Evolutionary conservation across 148 eudicot genomes (phyloP), one percentile per base, ranked within the genome.

Genomic region (Rheum nobile): DNA sequence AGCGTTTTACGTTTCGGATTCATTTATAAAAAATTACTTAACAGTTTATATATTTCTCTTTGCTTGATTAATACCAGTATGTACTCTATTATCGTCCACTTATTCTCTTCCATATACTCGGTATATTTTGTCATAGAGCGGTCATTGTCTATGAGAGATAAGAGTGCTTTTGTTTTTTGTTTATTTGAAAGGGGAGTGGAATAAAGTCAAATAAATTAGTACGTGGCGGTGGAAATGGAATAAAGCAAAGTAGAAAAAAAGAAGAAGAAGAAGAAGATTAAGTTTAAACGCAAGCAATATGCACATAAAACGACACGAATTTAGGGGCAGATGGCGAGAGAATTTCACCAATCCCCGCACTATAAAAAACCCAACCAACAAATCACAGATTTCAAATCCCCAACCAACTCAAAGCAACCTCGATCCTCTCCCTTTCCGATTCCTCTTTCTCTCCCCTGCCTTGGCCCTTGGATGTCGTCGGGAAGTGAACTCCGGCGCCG

Each of bases 351-450:
- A 59, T 26, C 22, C 67, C 12, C 67, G 22, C 34, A 10, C 35
- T 12, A 26, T 59, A 59, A 32, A 63, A 55, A 29, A 16, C 10
- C 39, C 70, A 65, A 65, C 70, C 41, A 65, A 32, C 70, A 65
- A 34, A 65, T 1, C 39, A 17, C 39, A 14, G 21, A 26, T 0
- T 32, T 65, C 16, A 16, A 11, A 0, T 37, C 5, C 38, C 68
- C 29, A 12, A 11, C 19, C 47, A 71, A 71, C 73, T 71, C 19
- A 3, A 71, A 71, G 73, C 73, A 71, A 39, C 46, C 29, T 71
- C 2, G 19, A 61, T 12, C 26, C 44, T 41, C 17, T 19, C 28
- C 28, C 19, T 69, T 37, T 41, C 2, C n/a, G 21, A 16, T 41
- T 67, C 24, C 26, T 67, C 24, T 17, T 4, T 59, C 7, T 65